These are phyloP conservation scores for Eucommia ulmoides DNA, from an alignment of 257 asterid genomes.

Conservation along the genomic window DNA sequence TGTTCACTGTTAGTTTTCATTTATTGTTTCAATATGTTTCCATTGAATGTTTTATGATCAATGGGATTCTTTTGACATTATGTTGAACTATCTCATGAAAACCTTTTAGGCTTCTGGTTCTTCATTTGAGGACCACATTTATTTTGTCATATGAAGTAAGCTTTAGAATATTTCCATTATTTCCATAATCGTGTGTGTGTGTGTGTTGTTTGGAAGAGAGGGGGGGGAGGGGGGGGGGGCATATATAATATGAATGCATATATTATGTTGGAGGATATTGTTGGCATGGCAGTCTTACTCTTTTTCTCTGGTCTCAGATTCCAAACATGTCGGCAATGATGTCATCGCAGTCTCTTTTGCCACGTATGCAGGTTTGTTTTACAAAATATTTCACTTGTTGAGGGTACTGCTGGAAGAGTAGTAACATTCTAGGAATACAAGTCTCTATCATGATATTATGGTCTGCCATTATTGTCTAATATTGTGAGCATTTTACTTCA, in stretches of 20 bases:
- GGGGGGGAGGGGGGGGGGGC: too few species aligned
- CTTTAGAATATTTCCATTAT: neutral
- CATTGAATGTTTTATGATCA: too few species aligned
- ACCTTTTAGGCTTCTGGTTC: neutral
- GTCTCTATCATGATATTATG: neutral
- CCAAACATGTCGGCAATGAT: slow-evolving; percentile 87
- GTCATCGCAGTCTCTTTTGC: slow-evolving; percentile 66
- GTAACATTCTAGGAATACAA: neutral
- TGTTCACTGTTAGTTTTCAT: too few species aligned
- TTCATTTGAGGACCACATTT: too few species aligned
- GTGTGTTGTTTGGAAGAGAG: too few species aligned
- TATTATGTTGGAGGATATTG: neutral
- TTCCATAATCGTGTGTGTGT: slow-evolving; percentile 1
- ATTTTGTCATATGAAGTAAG: neutral
- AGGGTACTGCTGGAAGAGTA: neutral
- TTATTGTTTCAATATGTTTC: too few species aligned
- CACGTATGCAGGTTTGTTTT: slow-evolving; percentile 70
- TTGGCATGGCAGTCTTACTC: neutral
- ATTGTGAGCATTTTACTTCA: neutral
- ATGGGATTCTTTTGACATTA: too few species aligned
- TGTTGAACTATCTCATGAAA: neutral
- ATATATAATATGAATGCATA: too few species aligned
- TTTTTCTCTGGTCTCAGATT: slow-evolving; percentile 42
- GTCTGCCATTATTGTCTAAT: neutral
- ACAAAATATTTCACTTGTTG: slow-evolving; percentile 9